phyloP scores from a whole-genome alignment of 345 rosid species.

The Ailanthus altissimus region DNA sequence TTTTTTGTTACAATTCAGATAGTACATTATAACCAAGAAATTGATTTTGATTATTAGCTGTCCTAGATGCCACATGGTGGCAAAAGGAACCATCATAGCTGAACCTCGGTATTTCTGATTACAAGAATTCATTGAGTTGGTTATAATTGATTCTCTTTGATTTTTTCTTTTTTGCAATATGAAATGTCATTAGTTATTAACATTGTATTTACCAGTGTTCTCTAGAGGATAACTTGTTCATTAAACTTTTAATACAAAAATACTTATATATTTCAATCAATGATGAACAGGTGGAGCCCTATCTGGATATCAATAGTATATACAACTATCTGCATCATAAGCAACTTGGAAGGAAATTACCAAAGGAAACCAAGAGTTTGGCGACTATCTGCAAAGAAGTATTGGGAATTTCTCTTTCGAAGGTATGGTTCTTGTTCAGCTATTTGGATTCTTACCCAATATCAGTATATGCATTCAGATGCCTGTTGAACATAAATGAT shows the following conservation, averaged over 20 bases:
- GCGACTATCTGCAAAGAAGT: constrained; percentile 69
- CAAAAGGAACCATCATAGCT: background rate
- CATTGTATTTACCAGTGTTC: background rate
- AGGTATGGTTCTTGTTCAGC: constrained; percentile 50
- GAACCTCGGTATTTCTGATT: background rate
- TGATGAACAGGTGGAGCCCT: constrained; percentile 75
- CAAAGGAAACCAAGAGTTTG: constrained; percentile 75
- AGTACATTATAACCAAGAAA: background rate
- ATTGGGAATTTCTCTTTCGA: constrained; percentile 67
- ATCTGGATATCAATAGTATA: constrained; percentile 63
- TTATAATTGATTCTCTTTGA: background rate
- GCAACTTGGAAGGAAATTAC: constrained; percentile 52
- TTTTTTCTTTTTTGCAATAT: background rate
- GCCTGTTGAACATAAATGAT: background rate
- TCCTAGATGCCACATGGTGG: background rate
- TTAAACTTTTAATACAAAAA: constrained; percentile 1
- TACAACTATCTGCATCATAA: constrained; percentile 60
- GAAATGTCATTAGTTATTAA: background rate
- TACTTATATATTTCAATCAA: constrained; percentile 20
- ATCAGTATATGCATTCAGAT: background rate
- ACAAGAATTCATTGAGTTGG: background rate
- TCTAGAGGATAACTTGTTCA: background rate
- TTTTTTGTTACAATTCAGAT: background rate
- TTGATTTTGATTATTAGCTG: background rate
- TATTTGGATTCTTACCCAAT: background rate